Conservation (phyloP, 345 rosid species). For the Noccaea bulbosa region DNA sequence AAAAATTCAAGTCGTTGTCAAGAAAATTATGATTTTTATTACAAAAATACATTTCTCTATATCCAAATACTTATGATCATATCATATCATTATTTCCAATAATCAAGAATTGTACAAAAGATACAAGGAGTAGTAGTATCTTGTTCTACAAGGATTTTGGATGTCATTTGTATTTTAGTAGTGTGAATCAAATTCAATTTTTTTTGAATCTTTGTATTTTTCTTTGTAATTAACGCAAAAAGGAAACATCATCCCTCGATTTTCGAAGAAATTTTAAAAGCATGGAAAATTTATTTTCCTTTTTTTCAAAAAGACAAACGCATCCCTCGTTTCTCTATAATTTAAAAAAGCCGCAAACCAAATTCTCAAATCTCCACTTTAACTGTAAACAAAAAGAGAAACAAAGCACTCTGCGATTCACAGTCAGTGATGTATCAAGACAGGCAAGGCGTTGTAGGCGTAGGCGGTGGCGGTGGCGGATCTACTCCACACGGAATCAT, state of each 20-base stretch:
- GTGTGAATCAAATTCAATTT: too few species aligned
- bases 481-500: conserved; percentile 79
- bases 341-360: neutral
- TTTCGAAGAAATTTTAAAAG: conserved; percentile 9
- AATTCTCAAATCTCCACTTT: neutral
- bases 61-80: too few species aligned
- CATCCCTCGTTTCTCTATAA: conserved; percentile 20
- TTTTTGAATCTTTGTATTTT: too few species aligned
- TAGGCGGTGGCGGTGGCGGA: conserved; percentile 46
- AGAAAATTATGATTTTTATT: too few species aligned
- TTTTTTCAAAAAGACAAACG: conserved; percentile 26
- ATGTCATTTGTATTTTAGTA: too few species aligned
- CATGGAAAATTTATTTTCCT: conserved; percentile 9
- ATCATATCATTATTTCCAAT: too few species aligned
- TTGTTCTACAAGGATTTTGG: too few species aligned
- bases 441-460: conserved; percentile 48
- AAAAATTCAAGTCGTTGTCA: too few species aligned
- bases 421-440: conserved; percentile 43
- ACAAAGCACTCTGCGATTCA: neutral
- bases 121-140: too few species aligned
- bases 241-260: conserved; percentile 17
- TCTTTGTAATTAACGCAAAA: too few species aligned
- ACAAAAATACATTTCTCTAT: too few species aligned
- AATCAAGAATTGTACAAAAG: too few species aligned
- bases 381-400: conserved; percentile 8